phyloP scores from a whole-genome alignment of 2,329 filamentous ascomycete species.

The Aspergillus pseudoterreus region DNA sequence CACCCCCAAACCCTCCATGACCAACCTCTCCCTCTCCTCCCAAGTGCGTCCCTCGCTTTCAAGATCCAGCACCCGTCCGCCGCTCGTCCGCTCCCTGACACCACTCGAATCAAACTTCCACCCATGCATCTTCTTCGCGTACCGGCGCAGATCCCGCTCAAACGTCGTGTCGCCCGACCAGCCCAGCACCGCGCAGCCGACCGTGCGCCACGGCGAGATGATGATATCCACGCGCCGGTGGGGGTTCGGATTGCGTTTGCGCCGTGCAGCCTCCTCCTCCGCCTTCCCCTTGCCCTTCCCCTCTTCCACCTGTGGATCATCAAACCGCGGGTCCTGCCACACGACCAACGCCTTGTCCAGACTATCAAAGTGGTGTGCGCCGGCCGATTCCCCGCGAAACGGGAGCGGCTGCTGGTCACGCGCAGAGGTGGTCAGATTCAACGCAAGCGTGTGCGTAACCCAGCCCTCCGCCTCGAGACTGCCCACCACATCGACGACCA shows the following conservation, averaged over 20 bases:
- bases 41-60: constrained; percentile 54
- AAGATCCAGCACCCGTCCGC: constrained; percentile 66
- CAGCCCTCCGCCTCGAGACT: constrained; percentile 65
- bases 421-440: constrained; percentile 67
- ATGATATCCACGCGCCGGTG: constrained; percentile 92
- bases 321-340: constrained; percentile 69
- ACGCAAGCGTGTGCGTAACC: constrained; percentile 76
- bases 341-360: constrained; percentile 90
- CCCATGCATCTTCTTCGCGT: constrained; percentile 66
- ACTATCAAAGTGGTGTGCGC: constrained; percentile 64
- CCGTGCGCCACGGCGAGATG: constrained; percentile 80
- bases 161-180: constrained; percentile 92
- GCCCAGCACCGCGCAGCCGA: constrained; percentile 81
- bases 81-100: constrained; percentile 63
- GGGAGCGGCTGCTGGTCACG: constrained; percentile 65
- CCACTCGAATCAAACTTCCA: constrained; percentile 94
- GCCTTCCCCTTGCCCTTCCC: constrained; percentile 9
- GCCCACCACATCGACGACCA: constrained; percentile 69
- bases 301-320: constrained; percentile 25
- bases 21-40: constrained; percentile 70
- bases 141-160: constrained; percentile 76
- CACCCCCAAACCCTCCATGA: constrained; percentile 74
- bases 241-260: constrained; percentile 61
- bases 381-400: constrained; percentile 42
- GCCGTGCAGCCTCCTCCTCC: constrained; percentile 17